Evolutionary conservation across 805 yeast genomes (phyloP), one percentile per base, ranked within the genome.

Genomic region (Saccharomycopsis capsularis): DNA sequence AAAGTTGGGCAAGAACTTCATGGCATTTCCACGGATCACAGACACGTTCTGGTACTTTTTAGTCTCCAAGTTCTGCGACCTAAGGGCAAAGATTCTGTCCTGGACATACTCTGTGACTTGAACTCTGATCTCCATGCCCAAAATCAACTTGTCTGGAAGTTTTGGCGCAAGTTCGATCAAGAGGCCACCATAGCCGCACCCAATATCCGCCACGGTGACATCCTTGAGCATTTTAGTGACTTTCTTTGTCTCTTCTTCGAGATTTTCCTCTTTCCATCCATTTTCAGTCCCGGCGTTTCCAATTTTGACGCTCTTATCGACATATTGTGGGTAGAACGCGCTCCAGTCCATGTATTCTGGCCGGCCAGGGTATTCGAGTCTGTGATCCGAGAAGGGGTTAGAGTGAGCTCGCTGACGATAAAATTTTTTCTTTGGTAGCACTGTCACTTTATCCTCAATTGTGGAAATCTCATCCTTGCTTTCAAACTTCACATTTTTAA

Each of bases 361-460:
- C 19, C 78, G 72, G 38, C 66, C 63, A 19, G 99, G 98, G 59
- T 93, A 93, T 53, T 87, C 95, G 40, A 93, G 71, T 58, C 82
- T 78, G 65, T 93, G 99, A 66, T 93, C 99, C 18, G 96, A 85
- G 60, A 93, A 93, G 21, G 98, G 98, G 62, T 93, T 93, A 2
- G 97, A 89, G 63, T 93, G 99, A 1, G 99, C 99, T 66, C 99
- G 72, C 67, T 93, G 99, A 63, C 99, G 78, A 65, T 93, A 93
- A 62, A 76, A 93, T 58, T 93, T 76, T 64, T 93, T 85, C 60
- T 81, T 76, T 44, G 96, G 97, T 44, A 89, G 69, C 51, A 81
- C 80, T 23, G 68, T 63, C 5, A 60, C 59, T 15, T 47, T 49
- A 23, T 57, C 57, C n/a, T 58, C 60, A 48, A 60, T 54, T 23